Evolutionary conservation across 1,139 yeast species (phyloP), one percentile per base, ranked within the genome.

Genomic region (Eremothecium gossypii): DNA sequence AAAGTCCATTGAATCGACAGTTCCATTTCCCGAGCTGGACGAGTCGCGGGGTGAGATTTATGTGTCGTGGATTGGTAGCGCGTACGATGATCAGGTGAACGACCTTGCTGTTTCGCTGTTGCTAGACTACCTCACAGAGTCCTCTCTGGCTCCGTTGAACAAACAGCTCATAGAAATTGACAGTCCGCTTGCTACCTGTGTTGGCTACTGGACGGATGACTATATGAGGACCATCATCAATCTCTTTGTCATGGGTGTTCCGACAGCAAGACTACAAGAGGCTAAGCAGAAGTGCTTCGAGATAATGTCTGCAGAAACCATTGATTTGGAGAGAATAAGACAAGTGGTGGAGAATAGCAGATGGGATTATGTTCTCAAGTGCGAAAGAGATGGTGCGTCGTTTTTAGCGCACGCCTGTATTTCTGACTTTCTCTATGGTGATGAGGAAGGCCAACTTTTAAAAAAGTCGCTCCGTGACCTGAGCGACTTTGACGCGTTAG

Each of bases 21-120:
- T 87, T 28, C 82, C 78, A 46, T 91, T 91, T 57, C 96, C 98
- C 1, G 97, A 91, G 52, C 73, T 76, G 43, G 96, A 87, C 57
- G 96, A 87, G 60, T 71, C 84, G 6, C 76, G 79, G 64, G 95
- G 96, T 27, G 95, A 85, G 53, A 60, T 85, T 1, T 59, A 74
- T 28, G 65, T 91, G 30, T 68, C 83, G 2, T 91, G 96, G 94
- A 72, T 85, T 42, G 97, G 97, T 8, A 95, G 95, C 2, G 64
- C 68, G 12, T 74, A 74, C 27, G 60, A 65, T 12, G 77, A 82
- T 38, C 60, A 69, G 12, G 58, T 79, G 17, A 65, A 66, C 9
- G 79, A 76, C 53, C 69, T 77, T 34, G 96, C 96, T 0, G 60
- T 84, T 11, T 84, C 83, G 40, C 71, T 83, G 48, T 51, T 89